Base-by-base conservation (phyloP, 352 stramenopile species). In the Globisporangium nunn region DNA sequence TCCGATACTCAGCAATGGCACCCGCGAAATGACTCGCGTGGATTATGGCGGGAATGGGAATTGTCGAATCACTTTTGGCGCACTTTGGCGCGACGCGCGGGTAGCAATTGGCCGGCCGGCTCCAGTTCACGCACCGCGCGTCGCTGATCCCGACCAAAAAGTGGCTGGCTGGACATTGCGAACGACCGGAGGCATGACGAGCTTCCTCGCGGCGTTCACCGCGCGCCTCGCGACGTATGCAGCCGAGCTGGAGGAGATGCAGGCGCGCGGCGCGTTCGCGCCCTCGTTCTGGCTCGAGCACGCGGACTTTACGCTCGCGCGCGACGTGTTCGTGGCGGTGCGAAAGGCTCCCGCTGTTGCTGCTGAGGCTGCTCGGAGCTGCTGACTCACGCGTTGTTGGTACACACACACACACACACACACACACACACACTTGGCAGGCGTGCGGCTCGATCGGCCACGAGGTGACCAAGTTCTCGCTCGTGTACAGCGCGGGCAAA, bases 401-500 rank as follows among this genome's bases (percentile, higher is more conserved):
- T 3, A 23, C 23, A 23, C 23, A 23, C 23, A 23, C 23, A 6
- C 1, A 12, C 48, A 30, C 17, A 12, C 37, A 4, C n/a, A 23
- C 23, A 23, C 23, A 6, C 1, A 12, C 48, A 30, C 17, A 12
- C 37, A 4, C n/a, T 44, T 15, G 10, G 37, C 50, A 94, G 84
- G 77, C 85, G 6, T 65, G 64, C 14, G 78, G 75, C 28, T 71
- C 75, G 3, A 93, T 95, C 45, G 79, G 73, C 30, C 76, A 90
- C 30, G 75, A 88, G 31, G 80, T 93, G 60, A 95, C 85, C 70
- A 95, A 95, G 68, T 91, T 95, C 57, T 92, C 85, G 53, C 72
- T 95, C 31, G 82, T 95, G 62, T 89, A 86, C 53, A 58, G 31
- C 23, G 28, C 41, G 6, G 86, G 72, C 67, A 91, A 90, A 52